phyloP scores from a whole-genome alignment of 805 yeast genomes.

The Lachancea dasiensis region DNA sequence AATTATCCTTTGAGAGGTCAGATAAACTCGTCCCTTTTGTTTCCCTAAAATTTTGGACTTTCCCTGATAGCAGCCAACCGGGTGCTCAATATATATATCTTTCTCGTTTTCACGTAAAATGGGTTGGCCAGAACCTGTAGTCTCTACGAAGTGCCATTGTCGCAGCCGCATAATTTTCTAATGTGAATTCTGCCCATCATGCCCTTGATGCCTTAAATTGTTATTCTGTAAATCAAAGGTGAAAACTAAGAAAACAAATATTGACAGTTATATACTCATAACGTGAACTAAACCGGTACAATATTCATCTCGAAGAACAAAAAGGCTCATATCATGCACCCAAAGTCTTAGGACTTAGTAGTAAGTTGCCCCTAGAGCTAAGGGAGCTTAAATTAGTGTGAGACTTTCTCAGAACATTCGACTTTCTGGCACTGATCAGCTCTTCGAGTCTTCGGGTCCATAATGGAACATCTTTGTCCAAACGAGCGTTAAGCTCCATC shows the following conservation, averaged over 20 bases:
- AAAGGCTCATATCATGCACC: not conserved
- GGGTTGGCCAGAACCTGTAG: constrained; percentile 37
- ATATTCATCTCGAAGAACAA: not conserved
- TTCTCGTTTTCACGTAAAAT: constrained; percentile 41
- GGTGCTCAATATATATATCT: constrained; percentile 46
- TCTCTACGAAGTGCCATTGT: constrained; percentile 35
- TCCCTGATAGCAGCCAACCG: constrained; percentile 77
- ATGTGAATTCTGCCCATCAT: not conserved
- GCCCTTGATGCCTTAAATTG: no score
- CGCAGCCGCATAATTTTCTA: constrained; percentile 15
- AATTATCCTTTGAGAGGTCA: constrained; percentile 68
- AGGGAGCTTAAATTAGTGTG: constrained; percentile 23
- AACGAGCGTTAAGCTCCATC: constrained; percentile 56
- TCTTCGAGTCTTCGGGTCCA: constrained; percentile 61
- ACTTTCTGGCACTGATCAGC: constrained; percentile 47
- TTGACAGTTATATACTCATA: not conserved
- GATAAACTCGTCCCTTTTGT: constrained; percentile 71
- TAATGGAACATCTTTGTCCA: constrained; percentile 61
- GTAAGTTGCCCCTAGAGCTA: not conserved
- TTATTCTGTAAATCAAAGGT: no score
- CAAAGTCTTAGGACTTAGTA: not conserved
- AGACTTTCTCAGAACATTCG: constrained; percentile 30
- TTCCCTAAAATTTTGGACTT: constrained; percentile 53
- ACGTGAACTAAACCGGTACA: no score
- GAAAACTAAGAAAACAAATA: no score